phyloP scores from a whole-genome alignment of 768 basidiomycete genomes.

The Lentinula detonsa region DNA sequence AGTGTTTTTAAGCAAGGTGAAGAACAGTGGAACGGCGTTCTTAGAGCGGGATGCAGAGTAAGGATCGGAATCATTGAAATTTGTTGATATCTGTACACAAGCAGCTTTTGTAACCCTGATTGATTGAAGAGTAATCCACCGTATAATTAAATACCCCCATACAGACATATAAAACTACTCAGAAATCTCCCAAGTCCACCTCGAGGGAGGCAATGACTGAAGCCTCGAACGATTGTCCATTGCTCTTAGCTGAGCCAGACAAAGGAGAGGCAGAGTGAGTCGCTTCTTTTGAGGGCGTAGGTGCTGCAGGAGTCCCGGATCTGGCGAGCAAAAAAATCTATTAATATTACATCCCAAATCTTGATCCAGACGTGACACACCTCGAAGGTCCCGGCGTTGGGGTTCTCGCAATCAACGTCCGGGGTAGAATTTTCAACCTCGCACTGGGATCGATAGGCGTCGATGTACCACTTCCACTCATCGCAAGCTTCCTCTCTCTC shows the following conservation, averaged over 20 bases:
- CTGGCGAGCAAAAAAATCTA: conserved; percentile 13
- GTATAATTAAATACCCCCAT: not conserved
- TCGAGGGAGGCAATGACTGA: conserved; percentile 62
- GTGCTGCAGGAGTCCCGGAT: conserved; percentile 42
- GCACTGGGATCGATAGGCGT: conserved; percentile 58
- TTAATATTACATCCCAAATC: conserved; percentile 4
- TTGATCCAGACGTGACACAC: conserved; percentile 29
- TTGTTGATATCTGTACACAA: no score
- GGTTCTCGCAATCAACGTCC: conserved; percentile 44
- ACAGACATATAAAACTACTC: conserved; percentile 8
- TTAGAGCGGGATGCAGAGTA: conserved; percentile 42
- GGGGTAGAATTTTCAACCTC: conserved; percentile 58
- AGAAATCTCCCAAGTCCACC: conserved; percentile 78
- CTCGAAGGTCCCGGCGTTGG: conserved; percentile 38
- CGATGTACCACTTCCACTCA: conserved; percentile 27
- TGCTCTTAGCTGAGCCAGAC: conserved; percentile 20
- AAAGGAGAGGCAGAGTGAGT: conserved; percentile 21
- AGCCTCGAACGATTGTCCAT: conserved; percentile 44
- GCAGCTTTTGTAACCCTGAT: no score
- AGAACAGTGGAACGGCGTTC: conserved; percentile 53
- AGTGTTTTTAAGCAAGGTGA: conserved; percentile 52
- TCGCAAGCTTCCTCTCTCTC: conserved; percentile 53
- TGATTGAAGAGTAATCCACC: not conserved
- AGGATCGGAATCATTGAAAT: no score
- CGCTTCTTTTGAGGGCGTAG: conserved; percentile 34